Percentiles rank a stretch among this genome's conserved stretches.
Evolutionary conservation across 2,329 filamentous ascomycete species (phyloP).

Genomic region (Didymella keratinophila): DNA sequence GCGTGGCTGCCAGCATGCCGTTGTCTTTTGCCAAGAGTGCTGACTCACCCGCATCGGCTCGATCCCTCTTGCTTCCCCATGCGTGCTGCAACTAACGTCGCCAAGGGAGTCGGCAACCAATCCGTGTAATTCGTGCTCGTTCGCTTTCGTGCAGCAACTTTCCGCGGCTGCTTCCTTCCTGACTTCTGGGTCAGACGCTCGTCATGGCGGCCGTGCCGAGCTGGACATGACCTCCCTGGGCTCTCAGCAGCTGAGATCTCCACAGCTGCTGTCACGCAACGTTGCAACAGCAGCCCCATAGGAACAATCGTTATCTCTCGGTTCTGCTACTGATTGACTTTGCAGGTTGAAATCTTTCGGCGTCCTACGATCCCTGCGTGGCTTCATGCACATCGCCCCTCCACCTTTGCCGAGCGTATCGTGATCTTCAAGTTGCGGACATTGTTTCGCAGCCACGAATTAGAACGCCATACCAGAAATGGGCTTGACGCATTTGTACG

Average conservation of each 20-base stretch:
- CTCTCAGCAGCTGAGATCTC: neutral
- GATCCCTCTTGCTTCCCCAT: conserved; percentile 16
- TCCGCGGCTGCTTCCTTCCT: conserved; percentile 4
- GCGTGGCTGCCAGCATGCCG: neutral
- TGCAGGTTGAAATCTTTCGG: conserved; percentile 4
- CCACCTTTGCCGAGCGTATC: conserved; percentile 9
- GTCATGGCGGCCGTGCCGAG: neutral
- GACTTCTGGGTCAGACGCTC: conserved; percentile 1
- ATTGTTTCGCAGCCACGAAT: conserved; percentile 15
- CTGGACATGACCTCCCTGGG: neutral
- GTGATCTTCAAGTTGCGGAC: conserved; percentile 18
- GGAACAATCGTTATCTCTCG: neutral
- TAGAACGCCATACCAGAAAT: conserved; percentile 9
- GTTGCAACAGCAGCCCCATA: neutral
- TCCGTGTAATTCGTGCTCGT: conserved; percentile 19
- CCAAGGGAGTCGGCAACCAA: conserved; percentile 20
- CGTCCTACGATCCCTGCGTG: neutral
- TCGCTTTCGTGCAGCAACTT: conserved; percentile 11
- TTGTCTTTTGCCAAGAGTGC: conserved; percentile 5
- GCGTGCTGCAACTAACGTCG: conserved; percentile 16
- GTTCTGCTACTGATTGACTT: neutral
- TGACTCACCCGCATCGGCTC: conserved; percentile 10
- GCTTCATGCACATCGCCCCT: conserved; percentile 16
- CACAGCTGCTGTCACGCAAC: conserved; percentile 1
- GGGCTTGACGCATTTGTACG: conserved; percentile 9